phyloP scores from a whole-genome alignment of 2,329 filamentous ascomycete species.

The Ophiocordyceps camponoti-saundersi region DNA sequence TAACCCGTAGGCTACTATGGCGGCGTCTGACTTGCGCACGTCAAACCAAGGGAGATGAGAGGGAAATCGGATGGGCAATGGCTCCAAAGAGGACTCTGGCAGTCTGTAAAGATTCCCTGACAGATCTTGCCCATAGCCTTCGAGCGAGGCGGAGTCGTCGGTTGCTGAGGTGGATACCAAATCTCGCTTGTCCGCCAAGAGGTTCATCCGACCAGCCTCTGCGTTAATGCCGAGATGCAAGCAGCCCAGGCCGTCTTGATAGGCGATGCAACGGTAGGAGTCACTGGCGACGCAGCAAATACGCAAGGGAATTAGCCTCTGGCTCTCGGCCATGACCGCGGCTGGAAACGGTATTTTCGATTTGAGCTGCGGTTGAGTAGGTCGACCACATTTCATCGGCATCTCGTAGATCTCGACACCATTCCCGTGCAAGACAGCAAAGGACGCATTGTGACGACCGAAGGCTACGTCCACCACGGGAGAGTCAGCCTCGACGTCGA shows the following conservation, averaged over 20 bases:
- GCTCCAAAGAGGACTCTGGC: slow-evolving; percentile 12
- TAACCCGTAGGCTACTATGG: slow-evolving; percentile 40
- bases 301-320: slow-evolving; percentile 12
- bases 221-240: slow-evolving; percentile 8
- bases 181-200: slow-evolving; percentile 7
- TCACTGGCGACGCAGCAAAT: slow-evolving; percentile 12
- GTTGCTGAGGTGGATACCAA: slow-evolving; percentile 15
- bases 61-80: slow-evolving; percentile 22
- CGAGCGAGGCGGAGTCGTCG: slow-evolving; percentile 11
- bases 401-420: slow-evolving; percentile 56
- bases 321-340: slow-evolving; percentile 6
- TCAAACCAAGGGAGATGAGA: slow-evolving; percentile 35
- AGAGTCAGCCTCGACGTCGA: slow-evolving; percentile 46
- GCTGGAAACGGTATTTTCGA: slow-evolving; percentile 20
- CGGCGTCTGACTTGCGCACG: slow-evolving; percentile 23
- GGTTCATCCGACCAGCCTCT: slow-evolving; percentile 3
- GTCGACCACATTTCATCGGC: slow-evolving; percentile 40
- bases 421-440: slow-evolving; percentile 55
- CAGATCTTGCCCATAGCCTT: slow-evolving; percentile 27
- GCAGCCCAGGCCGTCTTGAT: slow-evolving; percentile 10
- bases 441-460: slow-evolving; percentile 40
- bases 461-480: slow-evolving; percentile 62
- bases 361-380: slow-evolving; percentile 23
- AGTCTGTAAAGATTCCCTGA: slow-evolving; percentile 27
- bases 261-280: slow-evolving; percentile 14